phyloP scores from a whole-genome alignment of 345 rosid genomes.

The Bruguiera sexangula region DNA sequence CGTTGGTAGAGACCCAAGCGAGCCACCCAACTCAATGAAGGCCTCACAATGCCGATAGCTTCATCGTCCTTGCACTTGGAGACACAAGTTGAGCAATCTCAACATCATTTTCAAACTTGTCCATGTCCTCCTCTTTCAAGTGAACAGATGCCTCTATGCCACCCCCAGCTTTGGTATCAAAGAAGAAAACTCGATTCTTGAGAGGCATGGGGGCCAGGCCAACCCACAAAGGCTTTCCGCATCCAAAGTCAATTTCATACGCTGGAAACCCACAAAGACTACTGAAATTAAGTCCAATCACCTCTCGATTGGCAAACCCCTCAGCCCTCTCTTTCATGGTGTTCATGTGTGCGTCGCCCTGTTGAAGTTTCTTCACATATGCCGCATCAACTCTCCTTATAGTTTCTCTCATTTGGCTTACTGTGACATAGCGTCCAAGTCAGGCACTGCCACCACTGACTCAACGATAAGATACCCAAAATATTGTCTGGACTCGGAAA shows the following conservation, averaged over 20 bases:
- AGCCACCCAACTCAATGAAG: too few species aligned
- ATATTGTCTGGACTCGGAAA: too few species aligned
- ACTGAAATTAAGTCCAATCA: not conserved
- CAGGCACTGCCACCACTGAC: too few species aligned
- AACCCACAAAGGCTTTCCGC: constrained; percentile 6
- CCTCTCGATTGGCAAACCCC: not conserved
- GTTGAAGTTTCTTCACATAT: constrained; percentile 10
- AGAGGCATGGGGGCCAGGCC: not conserved
- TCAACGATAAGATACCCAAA: too few species aligned
- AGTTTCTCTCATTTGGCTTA: constrained; percentile 8
- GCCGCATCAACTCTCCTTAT: constrained; percentile 1
- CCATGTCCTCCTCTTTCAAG: constrained; percentile 1
- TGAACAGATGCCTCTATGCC: constrained; percentile 11
- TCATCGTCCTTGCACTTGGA: too few species aligned
- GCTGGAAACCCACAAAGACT: not conserved
- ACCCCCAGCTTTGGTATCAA: not conserved
- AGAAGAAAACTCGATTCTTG: not conserved
- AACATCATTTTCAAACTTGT: not conserved
- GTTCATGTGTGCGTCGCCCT: constrained; percentile 5
- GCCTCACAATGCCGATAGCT: too few species aligned
- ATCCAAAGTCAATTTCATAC: constrained; percentile 12
- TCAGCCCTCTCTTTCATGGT: not conserved
- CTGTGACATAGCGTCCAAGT: not conserved
- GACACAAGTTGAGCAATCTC: not conserved
- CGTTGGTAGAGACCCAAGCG: too few species aligned